Percentiles rank a stretch among this genome's conserved stretches.
Evolutionary conservation across 1,284 basidiomycete species (phyloP).

Genomic region (Leccinum subfulvum): DNA sequence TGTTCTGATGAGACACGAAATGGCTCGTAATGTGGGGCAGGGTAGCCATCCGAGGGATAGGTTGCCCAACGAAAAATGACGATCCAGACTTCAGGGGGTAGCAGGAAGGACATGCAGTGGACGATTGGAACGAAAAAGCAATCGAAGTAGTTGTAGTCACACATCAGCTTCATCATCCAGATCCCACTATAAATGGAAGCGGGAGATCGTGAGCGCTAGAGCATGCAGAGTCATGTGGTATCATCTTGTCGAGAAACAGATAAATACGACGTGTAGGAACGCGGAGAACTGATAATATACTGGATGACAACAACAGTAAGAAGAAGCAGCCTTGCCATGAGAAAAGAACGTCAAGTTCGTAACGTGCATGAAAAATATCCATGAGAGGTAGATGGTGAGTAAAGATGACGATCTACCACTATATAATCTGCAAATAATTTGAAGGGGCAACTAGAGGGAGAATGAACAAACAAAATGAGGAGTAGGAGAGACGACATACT

Average conservation of each 20-base stretch:
- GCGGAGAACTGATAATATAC: slow-evolving; percentile 30
- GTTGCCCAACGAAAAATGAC: slow-evolving; percentile 48
- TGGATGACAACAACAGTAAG: slow-evolving; percentile 29
- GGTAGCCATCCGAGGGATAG: slow-evolving; percentile 27
- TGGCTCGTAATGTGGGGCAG: slow-evolving; percentile 37
- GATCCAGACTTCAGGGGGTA: slow-evolving; percentile 54
- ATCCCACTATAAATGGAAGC: neutral
- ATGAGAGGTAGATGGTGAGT: slow-evolving; percentile 13
- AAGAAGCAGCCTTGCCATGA: slow-evolving; percentile 24
- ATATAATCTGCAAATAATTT: slow-evolving; percentile 77
- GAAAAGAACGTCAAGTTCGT: slow-evolving; percentile 34
- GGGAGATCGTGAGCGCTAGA: slow-evolving; percentile 10
- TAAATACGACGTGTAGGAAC: slow-evolving; percentile 26
- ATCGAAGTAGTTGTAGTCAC: neutral
- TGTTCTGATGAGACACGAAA: slow-evolving; percentile 38
- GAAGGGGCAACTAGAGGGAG: slow-evolving; percentile 67
- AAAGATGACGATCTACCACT: slow-evolving; percentile 17
- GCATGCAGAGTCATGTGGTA: slow-evolving; percentile 29
- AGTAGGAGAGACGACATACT: slow-evolving; percentile 50
- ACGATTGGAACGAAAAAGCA: neutral
- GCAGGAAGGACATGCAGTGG: slow-evolving; percentile 14
- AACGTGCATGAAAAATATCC: slow-evolving; percentile 23
- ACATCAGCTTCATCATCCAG: neutral
- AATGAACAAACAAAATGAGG: slow-evolving; percentile 15
- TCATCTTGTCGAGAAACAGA: slow-evolving; percentile 26